Conservation (phyloP, 139 green algal genomes). For the Limnomonas spitsbergensis region DNA sequence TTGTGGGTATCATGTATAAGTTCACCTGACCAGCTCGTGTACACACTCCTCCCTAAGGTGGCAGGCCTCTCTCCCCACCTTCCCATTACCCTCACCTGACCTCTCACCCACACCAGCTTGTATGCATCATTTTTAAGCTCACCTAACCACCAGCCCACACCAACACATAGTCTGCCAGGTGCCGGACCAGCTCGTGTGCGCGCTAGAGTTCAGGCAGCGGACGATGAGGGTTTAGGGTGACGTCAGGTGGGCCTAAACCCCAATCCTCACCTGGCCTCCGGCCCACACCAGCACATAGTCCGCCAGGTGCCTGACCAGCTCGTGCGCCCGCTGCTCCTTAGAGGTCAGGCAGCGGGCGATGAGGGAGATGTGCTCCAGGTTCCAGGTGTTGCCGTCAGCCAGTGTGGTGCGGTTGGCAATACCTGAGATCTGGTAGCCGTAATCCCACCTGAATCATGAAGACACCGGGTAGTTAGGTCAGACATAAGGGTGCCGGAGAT, state of each 20-base stretch:
- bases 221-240: too few species aligned
- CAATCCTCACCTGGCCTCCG: constrained; percentile 1
- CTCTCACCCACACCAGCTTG: constrained; percentile 12
- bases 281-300: constrained; percentile 23
- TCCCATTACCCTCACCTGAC: not conserved
- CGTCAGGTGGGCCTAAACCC: too few species aligned
- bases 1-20: constrained; percentile 9
- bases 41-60: too few species aligned
- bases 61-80: too few species aligned
- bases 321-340: constrained; percentile 2
- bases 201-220: too few species aligned
- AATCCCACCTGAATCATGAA: constrained; percentile 11
- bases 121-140: too few species aligned
- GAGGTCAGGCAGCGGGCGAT: constrained; percentile 4
- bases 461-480: too few species aligned
- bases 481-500: too few species aligned
- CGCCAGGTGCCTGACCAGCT: constrained; percentile 16
- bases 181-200: constrained; percentile 12
- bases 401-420: constrained; percentile 20
- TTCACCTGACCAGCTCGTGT: constrained; percentile 8
- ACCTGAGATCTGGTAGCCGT: constrained; percentile 23
- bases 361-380: constrained; percentile 14
- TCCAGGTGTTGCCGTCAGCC: constrained; percentile 22
- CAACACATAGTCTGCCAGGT: constrained; percentile 22
- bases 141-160: constrained; percentile 15